Percentiles rank a stretch among this genome's conserved stretches.
These are phyloP conservation scores for Closterium sp. DNA, from an alignment of 139 green algal species.

Conservation along the genomic window DNA sequence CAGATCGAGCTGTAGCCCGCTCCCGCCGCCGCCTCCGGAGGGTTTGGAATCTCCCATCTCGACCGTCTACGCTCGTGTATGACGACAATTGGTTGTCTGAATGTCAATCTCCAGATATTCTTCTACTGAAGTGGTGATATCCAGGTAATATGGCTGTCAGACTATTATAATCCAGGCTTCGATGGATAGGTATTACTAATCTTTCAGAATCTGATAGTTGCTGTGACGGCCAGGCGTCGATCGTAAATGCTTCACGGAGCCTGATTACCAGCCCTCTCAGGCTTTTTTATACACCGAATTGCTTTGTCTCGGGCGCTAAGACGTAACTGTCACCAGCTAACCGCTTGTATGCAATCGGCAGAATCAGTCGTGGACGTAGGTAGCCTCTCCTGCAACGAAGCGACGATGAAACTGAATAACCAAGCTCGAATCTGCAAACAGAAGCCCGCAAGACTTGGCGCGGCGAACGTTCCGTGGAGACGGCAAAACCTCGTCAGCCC, in stretches of 20 bases:
- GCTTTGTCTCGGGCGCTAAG: too few relatives aligned
- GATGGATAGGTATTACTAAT: neutral
- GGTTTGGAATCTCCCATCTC: neutral
- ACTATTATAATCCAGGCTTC: too few relatives aligned
- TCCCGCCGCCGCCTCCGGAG: slow-evolving; percentile 1
- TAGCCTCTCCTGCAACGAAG: too few relatives aligned
- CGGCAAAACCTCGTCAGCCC: too few relatives aligned
- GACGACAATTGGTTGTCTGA: neutral
- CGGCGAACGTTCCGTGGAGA: neutral
- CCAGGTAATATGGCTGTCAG: too few relatives aligned
- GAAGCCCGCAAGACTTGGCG: neutral
- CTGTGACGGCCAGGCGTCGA: neutral
- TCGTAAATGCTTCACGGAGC: neutral
- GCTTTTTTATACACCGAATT: neutral
- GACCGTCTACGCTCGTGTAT: neutral
- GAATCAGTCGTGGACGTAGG: too few relatives aligned
- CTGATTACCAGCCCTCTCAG: neutral
- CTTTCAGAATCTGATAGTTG: neutral
- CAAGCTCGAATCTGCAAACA: too few relatives aligned
- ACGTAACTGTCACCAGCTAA: too few relatives aligned
- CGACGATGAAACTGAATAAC: too few relatives aligned
- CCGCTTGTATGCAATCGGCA: too few relatives aligned
- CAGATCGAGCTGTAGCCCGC: slow-evolving; percentile 12
- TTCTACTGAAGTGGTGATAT: neutral
- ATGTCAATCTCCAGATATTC: neutral